Evolutionary conservation across 306 rosid species (phyloP).

Genomic region (Rosa persica): DNA sequence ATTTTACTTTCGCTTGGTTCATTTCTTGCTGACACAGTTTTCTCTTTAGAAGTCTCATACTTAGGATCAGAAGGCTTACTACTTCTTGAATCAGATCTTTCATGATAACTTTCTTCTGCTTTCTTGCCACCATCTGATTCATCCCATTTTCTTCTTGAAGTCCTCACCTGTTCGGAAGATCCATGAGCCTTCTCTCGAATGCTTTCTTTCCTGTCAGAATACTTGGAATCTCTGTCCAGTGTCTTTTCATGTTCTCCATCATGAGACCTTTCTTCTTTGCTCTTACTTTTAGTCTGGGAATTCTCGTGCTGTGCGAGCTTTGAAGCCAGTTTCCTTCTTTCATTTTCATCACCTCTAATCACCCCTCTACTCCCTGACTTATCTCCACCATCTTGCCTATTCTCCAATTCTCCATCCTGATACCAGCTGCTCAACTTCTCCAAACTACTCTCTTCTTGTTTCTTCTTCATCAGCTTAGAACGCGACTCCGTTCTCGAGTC

Average conservation of each 20-base stretch:
- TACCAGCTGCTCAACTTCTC: conserved; percentile 92
- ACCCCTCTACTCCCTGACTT: conserved; percentile 45
- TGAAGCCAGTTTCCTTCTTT: conserved; percentile 47
- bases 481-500: conserved; percentile 64
- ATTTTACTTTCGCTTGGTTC: conserved; percentile 65
- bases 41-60: conserved; percentile 64
- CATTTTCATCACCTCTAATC: conserved; percentile 47
- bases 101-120: conserved; percentile 48
- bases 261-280: conserved; percentile 48
- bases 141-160: conserved; percentile 93
- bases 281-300: conserved; percentile 54
- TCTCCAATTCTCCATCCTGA: conserved; percentile 85
- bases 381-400: conserved; percentile 59
- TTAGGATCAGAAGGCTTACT: conserved; percentile 56
- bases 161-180: conserved; percentile 62
- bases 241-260: conserved; percentile 50
- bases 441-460: conserved; percentile 87
- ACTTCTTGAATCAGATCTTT: conserved; percentile 53
- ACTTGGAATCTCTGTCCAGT: conserved; percentile 58
- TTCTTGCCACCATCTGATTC: conserved; percentile 59
- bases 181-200: conserved; percentile 74
- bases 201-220: conserved; percentile 60
- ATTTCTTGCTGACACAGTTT: conserved; percentile 55
- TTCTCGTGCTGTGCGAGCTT: conserved; percentile 51
- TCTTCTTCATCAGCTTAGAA: conserved; percentile 66